These are phyloP conservation scores for Cystobasidium tubakii DNA, from an alignment of 768 basidiomycete species.

Conservation along the genomic window DNA sequence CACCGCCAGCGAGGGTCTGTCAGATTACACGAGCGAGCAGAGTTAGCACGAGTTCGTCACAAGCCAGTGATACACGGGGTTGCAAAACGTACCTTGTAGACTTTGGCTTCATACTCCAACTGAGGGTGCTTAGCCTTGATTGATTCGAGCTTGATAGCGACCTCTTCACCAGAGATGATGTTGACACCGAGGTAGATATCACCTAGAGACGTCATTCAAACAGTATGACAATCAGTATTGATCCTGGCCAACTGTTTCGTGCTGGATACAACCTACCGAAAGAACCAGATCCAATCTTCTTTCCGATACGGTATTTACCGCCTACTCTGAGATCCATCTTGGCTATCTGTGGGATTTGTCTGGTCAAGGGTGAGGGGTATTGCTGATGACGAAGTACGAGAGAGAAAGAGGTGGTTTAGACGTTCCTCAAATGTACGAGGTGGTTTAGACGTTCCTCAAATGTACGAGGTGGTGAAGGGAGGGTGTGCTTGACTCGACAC, in stretches of 20 bases:
- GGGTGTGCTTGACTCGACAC: not conserved
- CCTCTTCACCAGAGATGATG: conserved; percentile 99
- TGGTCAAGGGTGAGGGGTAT: no score
- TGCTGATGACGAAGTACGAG: no score
- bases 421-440: not conserved
- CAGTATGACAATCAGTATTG: not conserved
- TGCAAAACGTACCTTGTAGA: conserved; percentile 58
- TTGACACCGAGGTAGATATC: conserved; percentile 99
- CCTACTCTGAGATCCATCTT: conserved; percentile 42
- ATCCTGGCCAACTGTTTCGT: no score
- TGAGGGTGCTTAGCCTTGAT: conserved; percentile 99
- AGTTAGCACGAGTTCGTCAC: no score
- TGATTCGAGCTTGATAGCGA: conserved; percentile 99
- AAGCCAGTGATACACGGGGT: no score
- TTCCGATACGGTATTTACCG: conserved; percentile 82
- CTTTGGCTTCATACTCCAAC: conserved; percentile 83
- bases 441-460: no score
- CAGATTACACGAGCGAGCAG: not conserved
- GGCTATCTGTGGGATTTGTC: not conserved
- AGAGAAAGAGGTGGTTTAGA: no score
- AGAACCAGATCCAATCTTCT: conserved; percentile 98
- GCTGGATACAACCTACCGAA: conserved; percentile 64
- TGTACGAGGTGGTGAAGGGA: not conserved
- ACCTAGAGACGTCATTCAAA: conserved; percentile 54
- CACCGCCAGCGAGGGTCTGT: conserved; percentile 88